Percentiles rank a stretch among this genome's conserved stretches.
These are phyloP conservation scores for Chlorella sp. DNA, from an alignment of 139 green algal species.

Conservation along the genomic window DNA sequence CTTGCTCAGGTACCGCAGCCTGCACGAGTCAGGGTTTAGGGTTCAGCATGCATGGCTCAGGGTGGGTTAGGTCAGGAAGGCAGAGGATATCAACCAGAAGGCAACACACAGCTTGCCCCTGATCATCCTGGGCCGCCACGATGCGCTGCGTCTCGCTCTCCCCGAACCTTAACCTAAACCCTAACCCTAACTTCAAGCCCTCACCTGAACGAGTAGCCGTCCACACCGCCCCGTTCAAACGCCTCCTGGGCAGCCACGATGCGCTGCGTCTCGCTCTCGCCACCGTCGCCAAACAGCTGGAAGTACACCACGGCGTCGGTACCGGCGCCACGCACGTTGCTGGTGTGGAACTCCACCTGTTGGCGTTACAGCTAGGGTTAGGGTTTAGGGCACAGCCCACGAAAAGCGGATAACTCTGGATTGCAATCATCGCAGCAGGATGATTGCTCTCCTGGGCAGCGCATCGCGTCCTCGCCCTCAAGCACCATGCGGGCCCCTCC, in stretches of 20 bases:
- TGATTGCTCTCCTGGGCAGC: too few species aligned
- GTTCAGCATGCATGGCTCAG: too few species aligned
- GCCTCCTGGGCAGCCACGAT: slow-evolving; percentile 31
- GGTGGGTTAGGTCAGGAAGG: not conserved
- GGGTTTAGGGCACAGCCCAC: too few species aligned
- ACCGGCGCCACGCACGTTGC: slow-evolving; percentile 31
- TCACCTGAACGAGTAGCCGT: slow-evolving; percentile 29
- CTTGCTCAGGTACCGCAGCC: slow-evolving; percentile 16
- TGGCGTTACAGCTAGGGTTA: too few species aligned
- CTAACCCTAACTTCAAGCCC: too few species aligned
- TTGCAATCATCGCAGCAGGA: too few species aligned
- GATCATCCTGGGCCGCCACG: slow-evolving; percentile 30
- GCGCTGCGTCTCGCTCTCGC: slow-evolving; percentile 21
- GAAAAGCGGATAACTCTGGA: too few species aligned
- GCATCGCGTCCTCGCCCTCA: too few species aligned
- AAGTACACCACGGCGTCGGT: slow-evolving; percentile 50
- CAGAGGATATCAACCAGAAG: not conserved
- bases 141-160: slow-evolving; percentile 23
- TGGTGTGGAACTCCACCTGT: slow-evolving; percentile 47
- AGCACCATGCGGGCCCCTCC: too few species aligned
- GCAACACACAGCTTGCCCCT: too few species aligned
- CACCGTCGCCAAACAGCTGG: slow-evolving; percentile 29
- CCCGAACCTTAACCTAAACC: too few species aligned
- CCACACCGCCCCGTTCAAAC: slow-evolving; percentile 39
- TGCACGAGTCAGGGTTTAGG: too few species aligned